phyloP scores from a whole-genome alignment of 495 filamentous ascomycete genomes.

The Jackrogersella minutella region DNA sequence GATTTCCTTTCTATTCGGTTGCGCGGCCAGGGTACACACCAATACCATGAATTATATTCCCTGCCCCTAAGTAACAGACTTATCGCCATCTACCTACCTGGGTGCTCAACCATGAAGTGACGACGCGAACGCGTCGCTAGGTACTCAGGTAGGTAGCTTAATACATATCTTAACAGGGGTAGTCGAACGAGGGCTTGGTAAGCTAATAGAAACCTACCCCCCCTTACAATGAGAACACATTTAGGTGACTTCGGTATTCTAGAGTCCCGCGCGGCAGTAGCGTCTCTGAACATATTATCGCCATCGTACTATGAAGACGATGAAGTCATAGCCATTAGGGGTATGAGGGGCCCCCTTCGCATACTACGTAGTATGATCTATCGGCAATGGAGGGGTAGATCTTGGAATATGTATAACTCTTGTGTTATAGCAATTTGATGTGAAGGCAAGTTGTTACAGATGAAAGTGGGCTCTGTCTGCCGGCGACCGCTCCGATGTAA shows the following conservation, averaged over 20 bases:
- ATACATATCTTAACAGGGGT: conserved; percentile 6
- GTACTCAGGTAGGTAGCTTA: not conserved
- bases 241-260: not conserved
- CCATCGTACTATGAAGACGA: conserved; percentile 5
- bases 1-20: conserved; percentile 10
- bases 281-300: conserved; percentile 25
- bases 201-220: not conserved
- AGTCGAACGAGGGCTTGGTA: conserved; percentile 9
- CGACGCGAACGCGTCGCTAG: not conserved
- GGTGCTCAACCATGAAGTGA: conserved; percentile 4
- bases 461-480: conserved; percentile 10
- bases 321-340: conserved; percentile 33
- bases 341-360: conserved; percentile 1
- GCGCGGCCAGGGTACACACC: conserved; percentile 4
- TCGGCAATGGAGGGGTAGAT: conserved; percentile 43
- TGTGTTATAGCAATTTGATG: conserved; percentile 18
- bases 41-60: conserved; percentile 6
- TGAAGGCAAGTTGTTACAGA: conserved; percentile 18
- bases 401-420: conserved; percentile 35
- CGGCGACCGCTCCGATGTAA: conserved; percentile 40
- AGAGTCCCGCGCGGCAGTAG: conserved; percentile 13
- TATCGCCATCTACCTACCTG: not conserved
- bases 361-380: conserved; percentile 42
- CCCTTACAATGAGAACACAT: too few relatives aligned
- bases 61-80: not conserved